phyloP scores from a whole-genome alignment of 371 early-diverging fungal species.

The Mortierella sp. region DNA sequence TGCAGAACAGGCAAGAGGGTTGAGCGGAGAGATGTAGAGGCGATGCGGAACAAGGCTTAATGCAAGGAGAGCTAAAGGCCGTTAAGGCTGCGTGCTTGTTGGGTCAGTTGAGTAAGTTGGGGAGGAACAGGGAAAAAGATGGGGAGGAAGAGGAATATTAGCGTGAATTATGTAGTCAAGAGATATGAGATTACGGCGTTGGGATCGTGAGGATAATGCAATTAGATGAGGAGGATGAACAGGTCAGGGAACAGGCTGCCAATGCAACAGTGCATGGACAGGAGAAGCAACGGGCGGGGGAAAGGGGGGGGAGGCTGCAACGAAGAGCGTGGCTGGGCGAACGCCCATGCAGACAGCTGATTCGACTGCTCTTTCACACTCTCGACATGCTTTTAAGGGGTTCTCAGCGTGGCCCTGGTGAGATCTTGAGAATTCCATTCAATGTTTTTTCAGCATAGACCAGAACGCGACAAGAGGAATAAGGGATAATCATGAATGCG shows the following conservation, averaged over 20 bases:
- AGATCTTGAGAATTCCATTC: neutral
- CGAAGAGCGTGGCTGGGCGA: too few relatives aligned
- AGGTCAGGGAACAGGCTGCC: too few relatives aligned
- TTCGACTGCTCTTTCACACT: too few relatives aligned
- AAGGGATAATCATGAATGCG: neutral
- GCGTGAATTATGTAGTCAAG: too few relatives aligned
- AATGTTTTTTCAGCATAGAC: constrained; percentile 21
- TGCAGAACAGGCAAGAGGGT: too few relatives aligned
- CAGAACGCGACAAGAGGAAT: constrained; percentile 22
- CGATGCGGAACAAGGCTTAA: neutral
- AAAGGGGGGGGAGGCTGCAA: too few relatives aligned
- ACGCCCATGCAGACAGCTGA: too few relatives aligned
- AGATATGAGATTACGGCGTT: neutral
- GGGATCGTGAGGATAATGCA: too few relatives aligned
- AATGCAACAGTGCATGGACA: too few relatives aligned
- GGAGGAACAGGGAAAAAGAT: neutral
- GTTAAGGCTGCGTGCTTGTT: neutral
- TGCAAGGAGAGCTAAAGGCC: neutral
- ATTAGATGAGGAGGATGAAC: too few relatives aligned
- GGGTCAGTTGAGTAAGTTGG: neutral
- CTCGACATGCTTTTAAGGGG: constrained; percentile 1
- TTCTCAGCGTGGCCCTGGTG: neutral
- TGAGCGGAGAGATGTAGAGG: neutral
- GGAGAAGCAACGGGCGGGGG: too few relatives aligned
- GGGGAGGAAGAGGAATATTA: too few relatives aligned